Conservation (phyloP, 352 stramenopile genomes). For the Globisporangium barbulae region DNA sequence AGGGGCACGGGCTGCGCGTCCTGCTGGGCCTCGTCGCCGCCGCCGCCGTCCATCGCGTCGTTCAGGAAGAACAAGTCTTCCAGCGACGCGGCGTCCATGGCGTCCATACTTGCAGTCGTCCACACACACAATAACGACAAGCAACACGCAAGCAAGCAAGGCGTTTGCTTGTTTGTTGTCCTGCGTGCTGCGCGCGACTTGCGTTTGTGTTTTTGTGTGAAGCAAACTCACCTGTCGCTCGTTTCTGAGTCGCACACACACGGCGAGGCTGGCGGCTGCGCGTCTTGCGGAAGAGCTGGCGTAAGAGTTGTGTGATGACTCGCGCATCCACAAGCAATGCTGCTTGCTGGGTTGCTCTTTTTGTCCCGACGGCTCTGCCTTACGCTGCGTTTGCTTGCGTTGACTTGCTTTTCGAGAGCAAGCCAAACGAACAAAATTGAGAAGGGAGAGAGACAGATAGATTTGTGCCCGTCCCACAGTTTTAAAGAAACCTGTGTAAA, state of each 20-base stretch:
- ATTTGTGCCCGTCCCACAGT: conserved; percentile 2
- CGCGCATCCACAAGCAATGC: background rate
- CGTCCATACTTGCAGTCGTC: background rate
- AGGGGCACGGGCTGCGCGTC: background rate
- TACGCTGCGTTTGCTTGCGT: background rate
- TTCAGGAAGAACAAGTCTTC: conserved; percentile 10
- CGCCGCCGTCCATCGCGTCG: conserved; percentile 11
- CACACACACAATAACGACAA: background rate
- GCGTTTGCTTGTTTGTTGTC: background rate
- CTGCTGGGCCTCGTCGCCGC: background rate
- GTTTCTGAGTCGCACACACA: too few species aligned
- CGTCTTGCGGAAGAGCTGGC: background rate
- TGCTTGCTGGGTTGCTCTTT: background rate
- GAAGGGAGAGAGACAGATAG: conserved; percentile 4
- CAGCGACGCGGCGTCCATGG: conserved; percentile 6
- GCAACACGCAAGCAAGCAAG: background rate
- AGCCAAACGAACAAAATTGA: background rate
- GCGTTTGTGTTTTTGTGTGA: background rate
- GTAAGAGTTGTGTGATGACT: conserved; percentile 5
- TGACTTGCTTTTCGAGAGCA: background rate
- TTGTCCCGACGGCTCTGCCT: background rate
- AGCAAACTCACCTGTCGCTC: background rate
- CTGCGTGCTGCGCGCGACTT: conserved; percentile 1
- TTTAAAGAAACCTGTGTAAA: background rate
- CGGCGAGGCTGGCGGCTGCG: background rate